Conservation (phyloP, 169 alveolate species). For the Besnoitia besnoiti region DNA sequence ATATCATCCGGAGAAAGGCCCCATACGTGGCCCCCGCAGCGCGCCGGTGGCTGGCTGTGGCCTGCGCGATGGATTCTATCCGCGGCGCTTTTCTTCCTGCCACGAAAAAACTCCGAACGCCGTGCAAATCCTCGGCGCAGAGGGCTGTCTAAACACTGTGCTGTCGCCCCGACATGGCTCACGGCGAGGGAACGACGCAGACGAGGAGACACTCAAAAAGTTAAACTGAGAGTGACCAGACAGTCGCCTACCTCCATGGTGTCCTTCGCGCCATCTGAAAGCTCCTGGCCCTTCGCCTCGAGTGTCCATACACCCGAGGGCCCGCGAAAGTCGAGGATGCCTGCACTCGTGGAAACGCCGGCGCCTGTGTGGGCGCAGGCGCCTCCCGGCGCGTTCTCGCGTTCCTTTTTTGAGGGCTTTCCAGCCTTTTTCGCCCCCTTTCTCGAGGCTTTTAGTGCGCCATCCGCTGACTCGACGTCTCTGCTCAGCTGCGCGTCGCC, state of each 20-base stretch:
- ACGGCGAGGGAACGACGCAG: neutral
- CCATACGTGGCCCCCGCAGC: too few species aligned
- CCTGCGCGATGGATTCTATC: too few species aligned
- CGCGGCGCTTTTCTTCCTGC: too few species aligned
- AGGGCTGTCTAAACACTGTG: too few species aligned
- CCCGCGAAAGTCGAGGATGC: constrained; percentile 68
- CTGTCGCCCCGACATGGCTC: too few species aligned
- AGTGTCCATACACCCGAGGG: constrained; percentile 69
- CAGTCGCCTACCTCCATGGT: neutral
- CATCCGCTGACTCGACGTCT: too few species aligned
- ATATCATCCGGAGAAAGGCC: too few species aligned
- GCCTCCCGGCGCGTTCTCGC: neutral
- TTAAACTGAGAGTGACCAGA: too few species aligned
- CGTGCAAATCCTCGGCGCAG: too few species aligned
- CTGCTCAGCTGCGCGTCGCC: neutral
- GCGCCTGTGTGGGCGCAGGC: constrained; percentile 59
- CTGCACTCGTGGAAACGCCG: constrained; percentile 62
- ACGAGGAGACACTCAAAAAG: neutral
- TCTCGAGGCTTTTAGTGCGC: neutral
- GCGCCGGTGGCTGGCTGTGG: too few species aligned
- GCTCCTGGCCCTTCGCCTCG: constrained; percentile 37
- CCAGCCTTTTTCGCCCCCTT: neutral
- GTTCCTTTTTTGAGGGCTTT: neutral
- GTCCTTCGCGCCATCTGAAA: neutral
- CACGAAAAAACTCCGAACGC: too few species aligned